Evolutionary conservation across 176 grass and related monocot species (phyloP).

Genomic region (Lolium multiflorum): DNA sequence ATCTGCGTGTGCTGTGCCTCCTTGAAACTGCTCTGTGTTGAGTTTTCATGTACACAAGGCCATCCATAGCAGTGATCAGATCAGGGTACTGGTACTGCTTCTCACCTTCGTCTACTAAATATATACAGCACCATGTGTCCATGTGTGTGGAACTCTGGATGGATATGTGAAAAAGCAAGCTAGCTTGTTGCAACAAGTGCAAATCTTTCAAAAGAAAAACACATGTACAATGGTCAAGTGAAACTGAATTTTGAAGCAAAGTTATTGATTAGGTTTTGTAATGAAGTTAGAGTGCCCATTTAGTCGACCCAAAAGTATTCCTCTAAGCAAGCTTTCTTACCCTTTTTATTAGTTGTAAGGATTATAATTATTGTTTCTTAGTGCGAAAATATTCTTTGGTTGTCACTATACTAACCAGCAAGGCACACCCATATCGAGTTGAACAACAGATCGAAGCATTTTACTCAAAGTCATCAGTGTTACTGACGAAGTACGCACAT

Average conservation of each 20-base stretch:
- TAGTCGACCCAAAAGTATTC: neutral
- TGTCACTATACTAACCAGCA: neutral
- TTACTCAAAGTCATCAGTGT: neutral
- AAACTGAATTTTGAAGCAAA: neutral
- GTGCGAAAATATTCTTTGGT: neutral
- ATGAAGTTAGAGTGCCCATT: neutral
- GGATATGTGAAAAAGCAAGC: neutral
- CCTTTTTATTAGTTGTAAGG: neutral
- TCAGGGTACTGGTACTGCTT: neutral
- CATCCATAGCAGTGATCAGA: neutral
- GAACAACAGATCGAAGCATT: neutral
- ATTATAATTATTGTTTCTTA: neutral
- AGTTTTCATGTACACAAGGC: slow-evolving; percentile 3
- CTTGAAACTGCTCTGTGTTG: neutral
- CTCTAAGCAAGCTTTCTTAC: neutral
- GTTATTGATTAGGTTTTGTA: neutral
- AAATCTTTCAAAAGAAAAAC: neutral
- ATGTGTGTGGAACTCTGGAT: neutral
- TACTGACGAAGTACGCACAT: neutral
- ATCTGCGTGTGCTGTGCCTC: neutral
- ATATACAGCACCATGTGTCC: neutral
- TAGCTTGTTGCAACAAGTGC: neutral
- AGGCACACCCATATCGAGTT: neutral
- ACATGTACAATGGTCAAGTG: neutral
- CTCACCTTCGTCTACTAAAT: neutral